Percentiles rank a stretch among this genome's conserved stretches.
Evolutionary conservation across 139 green algal species (phyloP).

Genomic region (Coelastrella sp.): DNA sequence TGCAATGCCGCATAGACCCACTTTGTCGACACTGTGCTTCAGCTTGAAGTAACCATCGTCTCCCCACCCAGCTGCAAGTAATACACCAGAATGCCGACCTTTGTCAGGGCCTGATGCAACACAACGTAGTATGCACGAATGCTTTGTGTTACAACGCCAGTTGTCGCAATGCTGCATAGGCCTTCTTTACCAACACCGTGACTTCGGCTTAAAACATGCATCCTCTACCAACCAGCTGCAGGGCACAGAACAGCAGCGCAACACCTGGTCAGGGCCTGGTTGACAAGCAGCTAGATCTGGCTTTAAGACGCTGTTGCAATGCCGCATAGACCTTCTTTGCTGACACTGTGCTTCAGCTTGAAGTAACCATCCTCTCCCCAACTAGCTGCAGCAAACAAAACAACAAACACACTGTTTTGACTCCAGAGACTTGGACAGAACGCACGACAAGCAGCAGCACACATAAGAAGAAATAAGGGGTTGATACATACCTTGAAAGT

Average conservation of each 20-base stretch:
- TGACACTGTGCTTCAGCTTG: slow-evolving; percentile 53
- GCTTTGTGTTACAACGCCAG: neutral
- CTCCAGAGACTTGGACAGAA: neutral
- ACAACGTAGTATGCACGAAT: neutral
- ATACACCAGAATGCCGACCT: neutral
- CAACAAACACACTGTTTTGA: neutral
- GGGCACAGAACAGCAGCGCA: no score
- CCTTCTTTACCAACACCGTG: no score
- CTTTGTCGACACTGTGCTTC: slow-evolving; percentile 44
- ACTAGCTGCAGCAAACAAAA: neutral
- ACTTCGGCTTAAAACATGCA: no score
- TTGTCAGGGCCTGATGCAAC: neutral
- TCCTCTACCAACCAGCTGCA: neutral
- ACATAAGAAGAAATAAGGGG: no score
- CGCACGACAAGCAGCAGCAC: neutral
- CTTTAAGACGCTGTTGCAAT: neutral
- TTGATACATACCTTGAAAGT: neutral
- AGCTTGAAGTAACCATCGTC: slow-evolving; percentile 40
- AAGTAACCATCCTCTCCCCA: neutral
- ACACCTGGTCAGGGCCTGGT: no score
- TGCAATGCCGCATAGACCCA: slow-evolving; percentile 11
- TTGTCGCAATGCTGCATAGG: no score
- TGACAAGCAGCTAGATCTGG: neutral
- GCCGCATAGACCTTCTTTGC: slow-evolving; percentile 14
- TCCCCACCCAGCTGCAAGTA: neutral